Base-by-base conservation (phyloP, 345 rosid species). In the Mangifera indica region DNA sequence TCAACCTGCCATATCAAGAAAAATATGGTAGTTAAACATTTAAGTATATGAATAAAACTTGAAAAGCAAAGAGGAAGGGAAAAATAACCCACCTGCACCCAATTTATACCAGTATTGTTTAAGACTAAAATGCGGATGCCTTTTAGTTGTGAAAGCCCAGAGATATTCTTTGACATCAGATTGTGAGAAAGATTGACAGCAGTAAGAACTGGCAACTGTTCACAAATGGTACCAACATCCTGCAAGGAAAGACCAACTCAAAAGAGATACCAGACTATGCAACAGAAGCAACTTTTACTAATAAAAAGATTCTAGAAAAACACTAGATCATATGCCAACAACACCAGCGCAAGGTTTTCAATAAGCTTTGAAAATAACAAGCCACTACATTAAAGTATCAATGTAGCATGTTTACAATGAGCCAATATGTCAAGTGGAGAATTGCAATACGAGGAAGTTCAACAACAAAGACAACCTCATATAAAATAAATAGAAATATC, bases 141-240 rank as follows among this genome's bases (percentile, higher is more conserved):
- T 73, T 83, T 80, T 21, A 90, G 83, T 72, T 72, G 85, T 10
- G 86, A 87, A 73, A 94, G 76, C 57, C 77, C 85, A 69, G 56
- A 60, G 40, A 81, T 55, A 32, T 79, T 82, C 56, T 66, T 82
- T 66, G 78, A 72, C 87, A 94, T 81, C 67, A 84, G 78, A 79
- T 92, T 94, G 77, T 72, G 60, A 46, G 99, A 90, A 68, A 94
- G 59, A 83, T 90, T 90, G 67, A 94, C 85, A 0, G 86, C 85
- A 21, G 76, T 63, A 74, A 94, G 96, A 20, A 80, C 66, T 46
- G 90, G 90, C 76, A 92, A 75, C 75, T 89, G 89, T 77, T 89
- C 85, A 69, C 93, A 92, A 42, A 94, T 83, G 72, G 74, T 74
- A 71, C 88, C 86, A 44, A 88, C 71, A 76, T 85, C 97, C 99